These are phyloP conservation scores for Austroboletus novae-zelandiae DNA, from an alignment of 1,284 basidiomycete genomes.

Conservation along the genomic window DNA sequence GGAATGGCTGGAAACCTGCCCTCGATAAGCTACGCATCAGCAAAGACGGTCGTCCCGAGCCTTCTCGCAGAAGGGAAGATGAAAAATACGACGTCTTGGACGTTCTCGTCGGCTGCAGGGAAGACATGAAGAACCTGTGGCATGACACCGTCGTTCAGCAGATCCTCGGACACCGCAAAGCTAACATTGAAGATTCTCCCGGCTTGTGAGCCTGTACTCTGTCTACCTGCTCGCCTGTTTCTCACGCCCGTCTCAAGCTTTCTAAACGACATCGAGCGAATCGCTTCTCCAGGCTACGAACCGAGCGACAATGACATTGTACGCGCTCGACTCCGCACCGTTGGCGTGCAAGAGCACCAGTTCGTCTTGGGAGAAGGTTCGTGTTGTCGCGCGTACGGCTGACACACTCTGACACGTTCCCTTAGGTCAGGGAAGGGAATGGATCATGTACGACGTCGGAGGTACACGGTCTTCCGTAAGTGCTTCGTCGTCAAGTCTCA, in stretches of 20 bases:
- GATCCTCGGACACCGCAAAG: constrained; percentile 48
- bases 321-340: constrained; percentile 64
- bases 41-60: constrained; percentile 9
- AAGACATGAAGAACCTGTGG: constrained; percentile 68
- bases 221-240: background rate
- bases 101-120: constrained; percentile 55
- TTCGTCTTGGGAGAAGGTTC: constrained; percentile 66
- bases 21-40: constrained; percentile 46
- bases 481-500: constrained; percentile 3
- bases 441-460: constrained; percentile 73
- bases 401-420: background rate
- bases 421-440: constrained; percentile 49
- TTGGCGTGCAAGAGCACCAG: constrained; percentile 72
- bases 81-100: constrained; percentile 54
- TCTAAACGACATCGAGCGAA: constrained; percentile 62
- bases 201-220: constrained; percentile 56
- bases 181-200: constrained; percentile 59
- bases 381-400: constrained; percentile 13
- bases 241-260: constrained; percentile 37
- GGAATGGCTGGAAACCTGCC: constrained; percentile 60
- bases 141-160: constrained; percentile 55
- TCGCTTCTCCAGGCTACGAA: constrained; percentile 55
- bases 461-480: constrained; percentile 65
- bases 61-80: constrained; percentile 38
- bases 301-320: constrained; percentile 73